phyloP scores from a whole-genome alignment of 2,329 filamentous ascomycete species.

The Ophiostoma pallidulum region DNA sequence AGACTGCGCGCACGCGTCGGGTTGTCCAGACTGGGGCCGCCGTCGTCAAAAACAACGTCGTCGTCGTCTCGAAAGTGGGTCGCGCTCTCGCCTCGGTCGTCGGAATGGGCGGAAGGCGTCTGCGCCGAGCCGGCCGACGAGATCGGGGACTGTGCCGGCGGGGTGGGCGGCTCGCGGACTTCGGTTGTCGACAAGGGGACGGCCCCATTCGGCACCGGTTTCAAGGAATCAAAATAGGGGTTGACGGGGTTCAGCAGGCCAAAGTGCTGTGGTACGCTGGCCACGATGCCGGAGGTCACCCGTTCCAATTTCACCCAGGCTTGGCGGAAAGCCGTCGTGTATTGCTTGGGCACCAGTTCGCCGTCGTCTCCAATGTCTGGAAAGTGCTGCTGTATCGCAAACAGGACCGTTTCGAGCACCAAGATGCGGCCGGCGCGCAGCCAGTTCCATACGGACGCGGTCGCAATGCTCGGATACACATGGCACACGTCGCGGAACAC shows the following conservation, averaged over 20 bases:
- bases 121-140: constrained; percentile 7
- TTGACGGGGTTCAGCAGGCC: constrained; percentile 36
- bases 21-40: constrained; percentile 31
- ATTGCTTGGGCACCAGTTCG: constrained; percentile 19
- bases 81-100: background rate
- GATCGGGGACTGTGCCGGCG: constrained; percentile 11
- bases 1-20: constrained; percentile 27
- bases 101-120: constrained; percentile 3
- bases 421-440: constrained; percentile 38
- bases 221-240: constrained; percentile 21
- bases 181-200: constrained; percentile 12
- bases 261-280: constrained; percentile 41
- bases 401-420: constrained; percentile 37
- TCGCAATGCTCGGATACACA: constrained; percentile 34
- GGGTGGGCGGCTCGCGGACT: constrained; percentile 11
- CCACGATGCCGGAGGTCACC: constrained; percentile 33
- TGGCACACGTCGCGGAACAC: constrained; percentile 35
- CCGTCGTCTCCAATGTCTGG: constrained; percentile 17
- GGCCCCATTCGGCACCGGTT: constrained; percentile 6
- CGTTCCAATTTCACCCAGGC: constrained; percentile 31
- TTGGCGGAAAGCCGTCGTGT: constrained; percentile 26
- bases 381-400: constrained; percentile 30
- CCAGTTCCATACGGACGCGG: constrained; percentile 40
- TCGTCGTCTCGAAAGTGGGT: background rate
- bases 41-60: constrained; percentile 15